These are phyloP conservation scores for Gnomoniopsis sp. DNA, from an alignment of 2,329 filamentous ascomycete genomes.

Conservation along the genomic window DNA sequence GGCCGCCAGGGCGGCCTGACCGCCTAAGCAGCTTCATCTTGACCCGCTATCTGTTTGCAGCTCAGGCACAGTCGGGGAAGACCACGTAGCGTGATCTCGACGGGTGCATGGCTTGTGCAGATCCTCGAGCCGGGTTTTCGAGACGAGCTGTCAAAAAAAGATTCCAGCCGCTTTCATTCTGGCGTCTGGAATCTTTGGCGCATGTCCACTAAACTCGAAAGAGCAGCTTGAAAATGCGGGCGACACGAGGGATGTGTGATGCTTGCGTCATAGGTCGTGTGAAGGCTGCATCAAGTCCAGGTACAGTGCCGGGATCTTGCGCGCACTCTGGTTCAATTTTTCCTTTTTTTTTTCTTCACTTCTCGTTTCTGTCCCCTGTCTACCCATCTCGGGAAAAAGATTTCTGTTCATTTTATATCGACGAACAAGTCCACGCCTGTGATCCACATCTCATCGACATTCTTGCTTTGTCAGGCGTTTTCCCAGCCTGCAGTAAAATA, in stretches of 20 bases:
- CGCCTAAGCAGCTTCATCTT: too few relatives aligned
- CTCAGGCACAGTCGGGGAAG: neutral
- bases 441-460: neutral
- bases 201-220: neutral
- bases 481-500: too few relatives aligned
- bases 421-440: neutral
- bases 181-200: neutral
- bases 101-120: neutral
- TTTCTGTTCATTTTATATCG: neutral
- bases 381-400: too few relatives aligned
- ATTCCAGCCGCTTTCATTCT: neutral
- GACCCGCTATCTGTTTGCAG: neutral
- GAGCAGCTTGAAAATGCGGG: neutral
- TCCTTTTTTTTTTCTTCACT: neutral
- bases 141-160: neutral
- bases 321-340: neutral
- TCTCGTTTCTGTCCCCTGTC: too few relatives aligned
- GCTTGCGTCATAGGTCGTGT: slow-evolving; percentile 18
- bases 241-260: neutral
- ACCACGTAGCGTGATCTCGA: neutral
- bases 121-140: neutral
- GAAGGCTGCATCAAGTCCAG: neutral
- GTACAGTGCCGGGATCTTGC: neutral
- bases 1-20: too few relatives aligned
- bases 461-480: too few relatives aligned